Conservation (phyloP, 2,329 filamentous ascomycete genomes). For the Trichoderma hamatum region DNA sequence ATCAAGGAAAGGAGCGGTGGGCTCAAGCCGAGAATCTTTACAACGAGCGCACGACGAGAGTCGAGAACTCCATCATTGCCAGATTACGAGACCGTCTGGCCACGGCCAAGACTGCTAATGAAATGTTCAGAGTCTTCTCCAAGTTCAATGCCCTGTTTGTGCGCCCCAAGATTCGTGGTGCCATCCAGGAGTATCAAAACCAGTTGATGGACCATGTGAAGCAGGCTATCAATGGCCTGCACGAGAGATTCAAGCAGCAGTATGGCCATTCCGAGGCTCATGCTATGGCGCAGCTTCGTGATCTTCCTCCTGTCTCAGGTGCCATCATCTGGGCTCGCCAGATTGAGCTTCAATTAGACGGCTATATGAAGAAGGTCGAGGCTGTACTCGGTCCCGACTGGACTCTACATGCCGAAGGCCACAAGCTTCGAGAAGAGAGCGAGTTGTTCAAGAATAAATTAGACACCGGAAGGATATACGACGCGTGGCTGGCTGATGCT, state of each 20-base stretch:
- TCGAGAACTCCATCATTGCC: constrained; percentile 99
- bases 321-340: constrained; percentile 98
- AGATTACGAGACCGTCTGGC: constrained; percentile 88
- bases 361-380: constrained; percentile 99
- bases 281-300: constrained; percentile 95
- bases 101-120: constrained; percentile 94
- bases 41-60: constrained; percentile 93
- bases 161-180: constrained; percentile 96
- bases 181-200: constrained; percentile 96
- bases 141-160: constrained; percentile 99
- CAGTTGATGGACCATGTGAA: constrained; percentile 98
- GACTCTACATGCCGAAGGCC: constrained; percentile 91
- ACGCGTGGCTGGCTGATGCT: constrained; percentile 93
- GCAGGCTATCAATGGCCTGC: constrained; percentile 87
- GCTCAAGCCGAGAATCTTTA: constrained; percentile 93
- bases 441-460: constrained; percentile 95
- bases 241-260: constrained; percentile 97
- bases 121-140: constrained; percentile 99
- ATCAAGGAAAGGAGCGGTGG: constrained; percentile 89
- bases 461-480: constrained; percentile 89
- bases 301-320: constrained; percentile 92
- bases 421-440: constrained; percentile 89
- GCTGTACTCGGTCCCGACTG: constrained; percentile 94
- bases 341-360: constrained; percentile 92
- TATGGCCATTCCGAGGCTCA: constrained; percentile 98